A percentile compares a stretch with the other conserved stretches of the same genome.
Conservation (phyloP, 176 grass and related monocot species). For the Oryza glaberrima region DNA sequence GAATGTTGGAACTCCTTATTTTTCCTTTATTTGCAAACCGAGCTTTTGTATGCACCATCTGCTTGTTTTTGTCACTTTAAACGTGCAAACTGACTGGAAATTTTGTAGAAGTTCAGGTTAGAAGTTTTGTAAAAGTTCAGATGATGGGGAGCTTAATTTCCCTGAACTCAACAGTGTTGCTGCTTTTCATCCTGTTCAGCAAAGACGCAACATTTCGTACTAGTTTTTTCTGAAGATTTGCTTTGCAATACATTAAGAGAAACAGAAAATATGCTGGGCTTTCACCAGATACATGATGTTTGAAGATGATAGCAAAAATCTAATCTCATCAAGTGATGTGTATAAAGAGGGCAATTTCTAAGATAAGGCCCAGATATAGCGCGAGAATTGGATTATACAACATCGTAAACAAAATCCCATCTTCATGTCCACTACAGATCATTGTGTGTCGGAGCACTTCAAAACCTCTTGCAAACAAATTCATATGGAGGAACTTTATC, state of each 20-base stretch:
- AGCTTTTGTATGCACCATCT: not conserved
- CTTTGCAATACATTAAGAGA: not conserved
- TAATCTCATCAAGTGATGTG: not conserved
- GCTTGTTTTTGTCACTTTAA: constrained; percentile 7
- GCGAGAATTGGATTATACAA: not conserved
- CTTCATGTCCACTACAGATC: constrained; percentile 18
- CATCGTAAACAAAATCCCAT: not conserved
- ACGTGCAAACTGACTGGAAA: not conserved
- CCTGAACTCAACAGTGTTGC: not conserved
- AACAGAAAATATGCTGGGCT: not conserved
- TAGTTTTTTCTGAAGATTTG: not conserved
- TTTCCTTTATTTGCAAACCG: not conserved
- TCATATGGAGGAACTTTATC: constrained; percentile 54
- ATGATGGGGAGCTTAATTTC: not conserved
- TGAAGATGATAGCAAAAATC: constrained; percentile 24
- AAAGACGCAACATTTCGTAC: not conserved
- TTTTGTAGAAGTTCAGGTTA: too few species aligned
- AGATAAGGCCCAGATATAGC: not conserved
- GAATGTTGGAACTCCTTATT: not conserved
- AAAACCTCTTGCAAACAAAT: constrained; percentile 39
- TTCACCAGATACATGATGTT: not conserved
- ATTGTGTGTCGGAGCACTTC: constrained; percentile 19
- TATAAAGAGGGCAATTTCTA: constrained; percentile 7
- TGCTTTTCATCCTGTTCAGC: not conserved
- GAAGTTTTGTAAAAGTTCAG: not conserved